phyloP scores from a whole-genome alignment of 805 yeast genomes.

The Danielia oregonensis region DNA sequence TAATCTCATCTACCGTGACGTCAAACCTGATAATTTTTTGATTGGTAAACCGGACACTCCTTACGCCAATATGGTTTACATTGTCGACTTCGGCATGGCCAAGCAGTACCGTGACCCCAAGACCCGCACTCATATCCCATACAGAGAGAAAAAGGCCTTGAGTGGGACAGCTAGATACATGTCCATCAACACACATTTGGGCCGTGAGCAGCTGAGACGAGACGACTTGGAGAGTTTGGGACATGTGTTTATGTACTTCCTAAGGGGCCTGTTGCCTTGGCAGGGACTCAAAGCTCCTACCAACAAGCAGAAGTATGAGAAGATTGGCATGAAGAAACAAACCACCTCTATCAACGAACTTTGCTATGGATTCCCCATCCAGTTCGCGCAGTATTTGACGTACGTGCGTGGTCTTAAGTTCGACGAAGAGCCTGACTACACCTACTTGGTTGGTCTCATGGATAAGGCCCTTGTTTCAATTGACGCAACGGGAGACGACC shows the following conservation, averaged over 20 bases:
- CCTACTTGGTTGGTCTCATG: constrained; percentile 73
- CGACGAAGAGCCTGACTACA: constrained; percentile 94
- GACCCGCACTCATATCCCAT: constrained; percentile 93
- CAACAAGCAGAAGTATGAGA: constrained; percentile 95
- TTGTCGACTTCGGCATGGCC: constrained; percentile 98
- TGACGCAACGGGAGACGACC: constrained; percentile 75
- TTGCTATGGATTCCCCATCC: constrained; percentile 86
- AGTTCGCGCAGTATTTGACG: constrained; percentile 87
- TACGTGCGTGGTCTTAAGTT: constrained; percentile 85
- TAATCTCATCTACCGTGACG: constrained; percentile 91
- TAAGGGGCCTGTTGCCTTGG: constrained; percentile 96
- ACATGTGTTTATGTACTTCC: constrained; percentile 91
- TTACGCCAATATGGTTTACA: constrained; percentile 79
- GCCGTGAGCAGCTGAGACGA: constrained; percentile 94
- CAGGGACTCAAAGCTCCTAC: constrained; percentile 98
- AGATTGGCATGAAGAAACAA: constrained; percentile 94
- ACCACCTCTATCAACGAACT: constrained; percentile 81
- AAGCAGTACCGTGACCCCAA: constrained; percentile 96
- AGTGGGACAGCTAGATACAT: constrained; percentile 99
- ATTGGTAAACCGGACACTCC: constrained; percentile 86
- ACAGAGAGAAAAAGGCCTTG: constrained; percentile 90
- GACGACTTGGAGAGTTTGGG: constrained; percentile 97
- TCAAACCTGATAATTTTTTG: constrained; percentile 94
- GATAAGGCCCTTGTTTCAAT: constrained; percentile 72
- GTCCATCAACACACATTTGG: constrained; percentile 96